These are phyloP conservation scores for Cystobasidiaceae sp. DNA, from an alignment of 1,284 basidiomycete genomes.

Conservation along the genomic window DNA sequence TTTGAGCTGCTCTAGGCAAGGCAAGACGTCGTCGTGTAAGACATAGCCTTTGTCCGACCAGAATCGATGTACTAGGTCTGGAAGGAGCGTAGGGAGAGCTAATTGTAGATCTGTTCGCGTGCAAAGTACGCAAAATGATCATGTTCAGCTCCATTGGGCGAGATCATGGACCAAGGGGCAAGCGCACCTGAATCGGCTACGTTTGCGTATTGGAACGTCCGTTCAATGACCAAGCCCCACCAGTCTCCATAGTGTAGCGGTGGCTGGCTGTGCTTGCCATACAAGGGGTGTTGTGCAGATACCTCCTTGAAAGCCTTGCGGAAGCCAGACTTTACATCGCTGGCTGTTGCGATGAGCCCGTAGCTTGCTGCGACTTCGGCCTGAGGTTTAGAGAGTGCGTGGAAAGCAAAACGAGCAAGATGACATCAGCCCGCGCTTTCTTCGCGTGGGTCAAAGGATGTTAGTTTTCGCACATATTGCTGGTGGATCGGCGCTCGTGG, in stretches of 20 bases:
- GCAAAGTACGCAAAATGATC: too few species aligned
- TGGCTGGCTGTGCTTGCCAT: slow-evolving; percentile 36
- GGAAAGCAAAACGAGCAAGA: neutral
- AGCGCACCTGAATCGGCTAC: slow-evolving; percentile 22
- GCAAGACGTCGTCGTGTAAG: slow-evolving; percentile 33
- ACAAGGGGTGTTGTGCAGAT: slow-evolving; percentile 33
- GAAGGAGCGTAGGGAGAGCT: slow-evolving; percentile 28
- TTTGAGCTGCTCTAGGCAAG: slow-evolving; percentile 29
- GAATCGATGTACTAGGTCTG: slow-evolving; percentile 36
- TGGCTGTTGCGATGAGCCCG: slow-evolving; percentile 31
- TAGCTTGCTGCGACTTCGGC: slow-evolving; percentile 15
- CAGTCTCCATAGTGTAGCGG: slow-evolving; percentile 35
- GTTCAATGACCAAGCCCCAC: slow-evolving; percentile 37
- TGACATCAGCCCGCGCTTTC: neutral
- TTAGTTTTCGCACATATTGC: slow-evolving; percentile 34
- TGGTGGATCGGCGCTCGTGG: slow-evolving; percentile 34
- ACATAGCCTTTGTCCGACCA: slow-evolving; percentile 35
- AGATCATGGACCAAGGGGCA: too few species aligned
- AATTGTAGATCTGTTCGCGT: slow-evolving; percentile 22
- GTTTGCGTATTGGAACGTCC: slow-evolving; percentile 34
- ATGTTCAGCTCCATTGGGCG: too few species aligned
- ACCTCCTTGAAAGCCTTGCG: slow-evolving; percentile 37
- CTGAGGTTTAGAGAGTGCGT: slow-evolving; percentile 9
- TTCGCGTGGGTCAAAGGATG: too few species aligned
- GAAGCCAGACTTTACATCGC: slow-evolving; percentile 32